A percentile compares a stretch with the other conserved stretches of the same genome.
Evolutionary conservation across 768 basidiomycete species (phyloP).

Genomic region (Hericium erinaceus): DNA sequence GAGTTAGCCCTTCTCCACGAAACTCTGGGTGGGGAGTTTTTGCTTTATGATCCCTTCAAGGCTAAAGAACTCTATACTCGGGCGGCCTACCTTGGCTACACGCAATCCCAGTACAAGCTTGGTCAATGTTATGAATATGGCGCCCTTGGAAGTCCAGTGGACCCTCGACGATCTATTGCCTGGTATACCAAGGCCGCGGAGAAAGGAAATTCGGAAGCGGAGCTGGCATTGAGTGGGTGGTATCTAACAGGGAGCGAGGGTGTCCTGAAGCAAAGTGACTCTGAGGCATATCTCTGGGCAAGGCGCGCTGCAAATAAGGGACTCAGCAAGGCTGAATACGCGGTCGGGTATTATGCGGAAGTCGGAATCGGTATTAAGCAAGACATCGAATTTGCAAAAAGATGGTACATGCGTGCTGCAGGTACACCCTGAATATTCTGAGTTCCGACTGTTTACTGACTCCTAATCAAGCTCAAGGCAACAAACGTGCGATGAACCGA

Average conservation of each 20-base stretch:
- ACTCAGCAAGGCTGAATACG: constrained; percentile 94
- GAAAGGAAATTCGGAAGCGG: constrained; percentile 90
- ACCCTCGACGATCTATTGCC: constrained; percentile 88
- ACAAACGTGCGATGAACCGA: constrained; percentile 93
- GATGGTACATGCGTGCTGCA: constrained; percentile 99
- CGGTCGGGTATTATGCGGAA: constrained; percentile 97
- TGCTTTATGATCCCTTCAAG: constrained; percentile 72
- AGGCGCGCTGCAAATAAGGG: constrained; percentile 94
- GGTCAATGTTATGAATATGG: constrained; percentile 96
- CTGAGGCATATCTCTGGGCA: constrained; percentile 98
- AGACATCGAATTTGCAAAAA: constrained; percentile 90
- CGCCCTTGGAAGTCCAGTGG: constrained; percentile 76
- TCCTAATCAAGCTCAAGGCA: constrained; percentile 72
- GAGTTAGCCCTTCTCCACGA: constrained; percentile 89
- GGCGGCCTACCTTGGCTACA: constrained; percentile 89
- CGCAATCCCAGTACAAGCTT: constrained; percentile 89
- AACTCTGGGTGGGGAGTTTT: constrained; percentile 51
- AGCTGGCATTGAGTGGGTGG: constrained; percentile 95
- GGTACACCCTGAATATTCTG: constrained; percentile 37
- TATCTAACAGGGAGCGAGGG: constrained; percentile 94
- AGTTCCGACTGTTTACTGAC: neutral
- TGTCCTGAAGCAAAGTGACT: constrained; percentile 94
- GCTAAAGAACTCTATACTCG: constrained; percentile 83
- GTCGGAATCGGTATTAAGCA: constrained; percentile 96
- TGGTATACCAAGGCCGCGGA: constrained; percentile 99